Conservation (phyloP, 2,329 filamentous ascomycete species). For the Chrysoporthe puriensis region DNA sequence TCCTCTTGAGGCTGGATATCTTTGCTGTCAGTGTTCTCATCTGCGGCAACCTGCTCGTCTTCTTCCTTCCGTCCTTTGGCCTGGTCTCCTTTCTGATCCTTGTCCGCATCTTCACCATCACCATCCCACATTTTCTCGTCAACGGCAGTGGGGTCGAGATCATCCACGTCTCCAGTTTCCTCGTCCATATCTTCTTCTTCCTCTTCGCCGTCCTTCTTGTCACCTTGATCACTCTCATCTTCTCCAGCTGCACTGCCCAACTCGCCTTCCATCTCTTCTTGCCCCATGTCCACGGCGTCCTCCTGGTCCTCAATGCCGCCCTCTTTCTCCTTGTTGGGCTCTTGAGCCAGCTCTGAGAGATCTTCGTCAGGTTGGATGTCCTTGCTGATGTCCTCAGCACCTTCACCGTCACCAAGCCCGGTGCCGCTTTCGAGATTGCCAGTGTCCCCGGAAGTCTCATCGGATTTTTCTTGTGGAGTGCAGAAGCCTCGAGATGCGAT, state of each 20-base stretch:
- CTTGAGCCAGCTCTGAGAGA: constrained; percentile 85
- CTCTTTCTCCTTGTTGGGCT: constrained; percentile 68
- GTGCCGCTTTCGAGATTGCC: constrained; percentile 90
- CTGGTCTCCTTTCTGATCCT: constrained; percentile 77
- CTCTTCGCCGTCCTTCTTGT: constrained; percentile 65
- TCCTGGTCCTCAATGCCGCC: constrained; percentile 77
- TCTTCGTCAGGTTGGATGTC: constrained; percentile 95
- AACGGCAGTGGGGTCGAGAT: constrained; percentile 84
- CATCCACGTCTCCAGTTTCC: constrained; percentile 87
- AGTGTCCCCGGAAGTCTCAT: constrained; percentile 68
- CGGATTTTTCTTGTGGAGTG: constrained; percentile 79
- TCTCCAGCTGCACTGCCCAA: constrained; percentile 67
- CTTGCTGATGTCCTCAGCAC: constrained; percentile 96
- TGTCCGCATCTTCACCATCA: constrained; percentile 75
- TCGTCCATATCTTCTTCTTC: constrained; percentile 82
- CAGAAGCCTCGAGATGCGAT: constrained; percentile 89
- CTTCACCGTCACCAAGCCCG: constrained; percentile 92
- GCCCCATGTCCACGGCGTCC: constrained; percentile 89
- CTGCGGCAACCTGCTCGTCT: constrained; percentile 62
- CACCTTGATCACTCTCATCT: constrained; percentile 63
- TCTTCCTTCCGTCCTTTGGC: constrained; percentile 70
- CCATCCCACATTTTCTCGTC: constrained; percentile 99
- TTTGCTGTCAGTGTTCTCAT: constrained; percentile 57
- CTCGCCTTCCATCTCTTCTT: constrained; percentile 89
- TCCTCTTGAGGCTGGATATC: constrained; percentile 44